phyloP scores from a whole-genome alignment of 2,329 filamentous ascomycete species.

The Xylaria sp. region DNA sequence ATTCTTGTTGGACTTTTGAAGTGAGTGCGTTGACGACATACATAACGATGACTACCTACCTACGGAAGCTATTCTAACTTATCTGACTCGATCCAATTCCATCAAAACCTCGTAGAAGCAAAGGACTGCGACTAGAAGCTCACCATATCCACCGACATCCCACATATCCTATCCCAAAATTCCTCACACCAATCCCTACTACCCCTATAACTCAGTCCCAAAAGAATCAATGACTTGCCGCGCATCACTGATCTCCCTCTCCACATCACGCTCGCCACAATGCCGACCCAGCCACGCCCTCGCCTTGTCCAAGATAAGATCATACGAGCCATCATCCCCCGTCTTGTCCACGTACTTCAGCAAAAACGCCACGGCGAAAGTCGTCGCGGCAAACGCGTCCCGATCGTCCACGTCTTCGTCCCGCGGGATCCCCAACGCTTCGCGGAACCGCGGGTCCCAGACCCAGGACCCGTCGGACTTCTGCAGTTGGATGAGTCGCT shows the following conservation, averaged over 20 bases:
- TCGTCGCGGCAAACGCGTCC: not conserved
- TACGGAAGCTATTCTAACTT: too few relatives aligned
- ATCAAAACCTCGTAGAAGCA: too few relatives aligned
- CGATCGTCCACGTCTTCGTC: not conserved
- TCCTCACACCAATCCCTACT: not conserved
- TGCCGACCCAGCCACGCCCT: not conserved
- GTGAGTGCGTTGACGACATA: too few relatives aligned
- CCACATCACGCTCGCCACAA: not conserved
- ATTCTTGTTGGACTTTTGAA: too few relatives aligned
- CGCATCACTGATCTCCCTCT: not conserved
- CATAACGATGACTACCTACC: too few relatives aligned
- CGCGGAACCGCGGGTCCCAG: not conserved
- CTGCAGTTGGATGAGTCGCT: slow-evolving; percentile 12
- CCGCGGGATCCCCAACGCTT: not conserved
- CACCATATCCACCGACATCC: too few relatives aligned
- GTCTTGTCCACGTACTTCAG: not conserved
- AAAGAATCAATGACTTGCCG: not conserved
- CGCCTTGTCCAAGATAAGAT: not conserved
- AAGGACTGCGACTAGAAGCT: too few relatives aligned
- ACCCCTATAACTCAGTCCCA: not conserved
- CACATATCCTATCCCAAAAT: not conserved
- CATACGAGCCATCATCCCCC: not conserved
- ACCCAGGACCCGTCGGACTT: slow-evolving; percentile 17
- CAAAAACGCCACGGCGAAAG: not conserved
- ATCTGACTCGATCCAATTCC: too few relatives aligned